Base-by-base conservation (phyloP, 805 yeast species). In the Zygosaccharomyces lentus region DNA sequence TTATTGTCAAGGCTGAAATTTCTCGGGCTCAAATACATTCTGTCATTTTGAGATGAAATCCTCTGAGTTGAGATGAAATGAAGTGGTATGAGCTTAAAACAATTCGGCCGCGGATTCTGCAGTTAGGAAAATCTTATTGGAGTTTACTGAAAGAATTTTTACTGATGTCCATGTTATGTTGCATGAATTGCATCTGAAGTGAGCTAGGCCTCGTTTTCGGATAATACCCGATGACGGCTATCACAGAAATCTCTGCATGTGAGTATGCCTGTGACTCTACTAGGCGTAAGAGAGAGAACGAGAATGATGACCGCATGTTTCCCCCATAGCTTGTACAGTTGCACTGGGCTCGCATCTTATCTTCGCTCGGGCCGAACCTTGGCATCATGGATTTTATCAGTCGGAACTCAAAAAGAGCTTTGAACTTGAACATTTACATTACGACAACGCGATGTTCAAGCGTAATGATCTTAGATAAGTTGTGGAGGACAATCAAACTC, bases 361-460 rank as follows among this genome's bases (percentile, higher is more conserved):
- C 38, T 12, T 10, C 15, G 9, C 25, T 38, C 41, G 41, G 41
- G 41, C 41, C 41, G 41, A 38, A 27, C 17, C 19, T 15, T 2
- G 23, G 17, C 23, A 27, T 19, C 29, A 19, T 19, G 15, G n/a
- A 29, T 29, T 29, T 29, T 29, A 13, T 29, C 13, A 29, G 8
- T 13, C 15, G 15, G 32, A 13, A 13, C 13, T 10, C 15, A n/a
- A 13, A 29, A 12, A 29, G n/a, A 13, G 15, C 13, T 10, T 29
- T 29, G n/a, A 7, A 29, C n/a, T 8, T 29, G n/a, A n/a, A n/a
- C n/a, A n/a, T 29, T 29, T 8, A 29, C 32, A 12, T 29, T 29
- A 29, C 16, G n/a, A 12, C n/a, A 13, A 7, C 10, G 32, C 13
- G 15, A n/a, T 2, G 15, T 12, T 29, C 15, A 13, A 29, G 16